Evolutionary conservation across 495 filamentous ascomycete genomes (phyloP).

Genomic region (Hyphodiscus hymeniophilus): DNA sequence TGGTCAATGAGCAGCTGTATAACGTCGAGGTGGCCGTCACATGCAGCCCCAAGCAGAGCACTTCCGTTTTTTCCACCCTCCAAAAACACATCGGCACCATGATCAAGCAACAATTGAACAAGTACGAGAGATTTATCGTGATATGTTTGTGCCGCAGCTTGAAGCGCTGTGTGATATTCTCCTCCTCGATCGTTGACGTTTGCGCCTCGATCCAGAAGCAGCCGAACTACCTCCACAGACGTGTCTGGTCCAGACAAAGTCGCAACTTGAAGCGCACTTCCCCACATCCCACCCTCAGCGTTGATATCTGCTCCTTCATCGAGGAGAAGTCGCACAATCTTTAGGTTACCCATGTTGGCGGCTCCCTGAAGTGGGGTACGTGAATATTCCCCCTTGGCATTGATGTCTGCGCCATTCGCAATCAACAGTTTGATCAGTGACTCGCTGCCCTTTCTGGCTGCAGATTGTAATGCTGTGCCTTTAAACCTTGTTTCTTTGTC

Average conservation of each 20-base stretch:
- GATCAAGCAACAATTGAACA: conserved; percentile 7
- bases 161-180: conserved; percentile 16
- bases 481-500: conserved; percentile 10
- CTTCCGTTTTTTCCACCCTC: background rate
- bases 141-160: conserved; percentile 16
- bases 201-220: conserved; percentile 34
- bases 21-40: background rate
- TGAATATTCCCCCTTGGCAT: too few relatives aligned
- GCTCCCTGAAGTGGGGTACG: background rate
- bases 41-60: background rate
- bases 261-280: conserved; percentile 21
- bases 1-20: too few relatives aligned
- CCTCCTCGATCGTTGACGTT: conserved; percentile 25
- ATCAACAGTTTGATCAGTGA: too few relatives aligned
- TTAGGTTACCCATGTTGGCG: background rate
- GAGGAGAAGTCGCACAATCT: conserved; percentile 3
- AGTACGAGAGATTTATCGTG: background rate
- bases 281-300: conserved; percentile 10
- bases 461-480: background rate
- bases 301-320: conserved; percentile 6
- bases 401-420: too few relatives aligned
- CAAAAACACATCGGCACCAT: background rate
- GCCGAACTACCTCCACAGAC: conserved; percentile 59
- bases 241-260: too few relatives aligned
- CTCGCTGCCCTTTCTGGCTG: background rate